Conservation (phyloP, 768 basidiomycete species). For the Antrodiella citrinella region DNA sequence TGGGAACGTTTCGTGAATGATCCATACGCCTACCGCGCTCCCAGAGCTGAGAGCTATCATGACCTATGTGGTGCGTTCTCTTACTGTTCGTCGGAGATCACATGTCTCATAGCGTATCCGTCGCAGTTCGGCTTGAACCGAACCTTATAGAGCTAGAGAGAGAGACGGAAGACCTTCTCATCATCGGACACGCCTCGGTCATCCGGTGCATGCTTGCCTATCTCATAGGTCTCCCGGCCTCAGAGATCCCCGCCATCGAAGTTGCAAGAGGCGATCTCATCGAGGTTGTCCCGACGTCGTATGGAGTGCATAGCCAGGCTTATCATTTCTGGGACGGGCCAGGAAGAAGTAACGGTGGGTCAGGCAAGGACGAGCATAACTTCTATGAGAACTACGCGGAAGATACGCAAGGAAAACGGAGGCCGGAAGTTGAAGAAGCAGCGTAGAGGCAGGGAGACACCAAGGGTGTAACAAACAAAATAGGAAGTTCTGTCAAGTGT, state of each 20-base stretch:
- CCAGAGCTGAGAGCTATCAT: constrained; percentile 95
- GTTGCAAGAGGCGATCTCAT: constrained; percentile 95
- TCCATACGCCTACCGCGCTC: constrained; percentile 87
- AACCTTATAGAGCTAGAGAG: constrained; percentile 90
- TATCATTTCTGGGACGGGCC: constrained; percentile 90
- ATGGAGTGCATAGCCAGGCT: constrained; percentile 84
- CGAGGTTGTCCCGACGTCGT: constrained; percentile 83
- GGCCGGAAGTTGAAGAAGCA: constrained; percentile 12
- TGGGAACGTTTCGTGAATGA: constrained; percentile 91
- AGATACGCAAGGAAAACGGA: constrained; percentile 30
- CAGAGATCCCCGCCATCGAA: constrained; percentile 96
- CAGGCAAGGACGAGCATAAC: constrained; percentile 57
- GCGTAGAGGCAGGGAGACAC: background rate
- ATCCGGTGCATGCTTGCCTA: constrained; percentile 93
- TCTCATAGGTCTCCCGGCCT: constrained; percentile 87
- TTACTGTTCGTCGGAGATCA: constrained; percentile 5
- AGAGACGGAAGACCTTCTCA: constrained; percentile 88
- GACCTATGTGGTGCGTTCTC: constrained; percentile 66
- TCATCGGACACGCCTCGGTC: constrained; percentile 95
- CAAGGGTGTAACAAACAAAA: background rate
- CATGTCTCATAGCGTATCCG: background rate
- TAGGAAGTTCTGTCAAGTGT: too few species aligned
- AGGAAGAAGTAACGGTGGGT: constrained; percentile 41
- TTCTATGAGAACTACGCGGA: constrained; percentile 85
- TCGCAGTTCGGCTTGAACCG: constrained; percentile 84